Evolutionary conservation across 495 filamentous ascomycete species (phyloP).

Genomic region (Cudoniella acicularis): DNA sequence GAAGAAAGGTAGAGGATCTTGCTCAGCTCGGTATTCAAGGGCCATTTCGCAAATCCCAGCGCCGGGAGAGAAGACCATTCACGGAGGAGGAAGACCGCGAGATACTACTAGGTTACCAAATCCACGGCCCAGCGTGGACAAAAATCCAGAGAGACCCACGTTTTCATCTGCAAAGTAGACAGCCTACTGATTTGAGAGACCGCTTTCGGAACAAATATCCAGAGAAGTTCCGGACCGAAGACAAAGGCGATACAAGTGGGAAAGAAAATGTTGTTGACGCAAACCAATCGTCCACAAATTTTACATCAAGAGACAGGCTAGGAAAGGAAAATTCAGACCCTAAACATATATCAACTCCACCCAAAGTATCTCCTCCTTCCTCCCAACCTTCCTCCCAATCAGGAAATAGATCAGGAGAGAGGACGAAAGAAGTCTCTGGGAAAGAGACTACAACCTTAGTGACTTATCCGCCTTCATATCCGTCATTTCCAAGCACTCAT

Average conservation of each 20-base stretch:
- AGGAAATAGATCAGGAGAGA: neutral
- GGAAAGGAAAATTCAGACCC: neutral
- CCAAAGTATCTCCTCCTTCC: neutral
- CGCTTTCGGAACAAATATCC: slow-evolving; percentile 78
- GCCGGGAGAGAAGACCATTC: slow-evolving; percentile 59
- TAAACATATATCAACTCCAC: neutral
- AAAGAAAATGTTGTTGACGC: neutral
- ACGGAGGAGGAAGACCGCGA: slow-evolving; percentile 72
- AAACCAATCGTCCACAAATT: neutral
- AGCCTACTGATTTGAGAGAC: slow-evolving; percentile 78
- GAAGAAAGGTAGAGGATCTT: slow-evolving; percentile 52
- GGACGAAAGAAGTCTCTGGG: neutral
- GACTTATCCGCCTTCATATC: neutral
- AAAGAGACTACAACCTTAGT: neutral
- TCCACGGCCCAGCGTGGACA: slow-evolving; percentile 78
- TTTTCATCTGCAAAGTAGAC: slow-evolving; percentile 61
- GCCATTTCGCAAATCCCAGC: slow-evolving; percentile 50
- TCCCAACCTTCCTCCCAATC: too few species aligned
- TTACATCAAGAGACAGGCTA: neutral
- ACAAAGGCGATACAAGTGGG: slow-evolving; percentile 2
- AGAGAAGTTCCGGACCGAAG: slow-evolving; percentile 47
- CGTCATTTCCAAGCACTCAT: slow-evolving; percentile 16
- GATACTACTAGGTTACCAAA: slow-evolving; percentile 68
- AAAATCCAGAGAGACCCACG: slow-evolving; percentile 69
- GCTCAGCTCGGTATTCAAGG: slow-evolving; percentile 51